Percentiles rank a stretch among this genome's conserved stretches.
Evolutionary conservation across 139 green algal species (phyloP).

Genomic region (Picochlorum sp.): DNA sequence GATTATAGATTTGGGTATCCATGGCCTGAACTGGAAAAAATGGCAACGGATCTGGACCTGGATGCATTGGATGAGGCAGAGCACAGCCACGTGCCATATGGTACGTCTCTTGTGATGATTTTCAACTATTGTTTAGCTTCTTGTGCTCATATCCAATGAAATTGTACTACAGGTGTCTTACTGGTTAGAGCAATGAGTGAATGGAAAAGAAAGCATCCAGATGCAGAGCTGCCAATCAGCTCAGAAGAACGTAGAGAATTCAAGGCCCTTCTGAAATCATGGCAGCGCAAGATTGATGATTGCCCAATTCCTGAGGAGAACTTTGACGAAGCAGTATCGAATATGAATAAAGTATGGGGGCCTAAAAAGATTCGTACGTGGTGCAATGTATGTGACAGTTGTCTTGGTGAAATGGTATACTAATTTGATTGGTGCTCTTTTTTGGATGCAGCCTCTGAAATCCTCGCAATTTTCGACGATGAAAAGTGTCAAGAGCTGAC

Average conservation of each 20-base stretch:
- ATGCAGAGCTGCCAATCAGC: conserved; percentile 37
- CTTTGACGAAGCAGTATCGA: conserved; percentile 75
- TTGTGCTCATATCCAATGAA: not conserved
- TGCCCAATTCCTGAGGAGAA: conserved; percentile 72
- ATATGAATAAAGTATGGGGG: conserved; percentile 72
- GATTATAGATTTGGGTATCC: conserved; percentile 76
- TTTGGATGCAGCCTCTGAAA: conserved; percentile 4
- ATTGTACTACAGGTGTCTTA: conserved; percentile 16
- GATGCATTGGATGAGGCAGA: conserved; percentile 56
- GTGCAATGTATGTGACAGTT: no score
- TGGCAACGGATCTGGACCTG: conserved; percentile 57
- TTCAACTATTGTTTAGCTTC: no score
- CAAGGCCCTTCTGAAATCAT: conserved; percentile 48
- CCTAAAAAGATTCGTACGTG: conserved; percentile 51
- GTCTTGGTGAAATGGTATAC: not conserved
- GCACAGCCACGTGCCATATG: conserved; percentile 81
- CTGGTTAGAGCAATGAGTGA: conserved; percentile 48
- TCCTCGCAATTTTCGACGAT: conserved; percentile 51
- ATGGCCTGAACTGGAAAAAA: conserved; percentile 70
- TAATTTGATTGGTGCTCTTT: not conserved
- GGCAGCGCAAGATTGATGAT: conserved; percentile 49
- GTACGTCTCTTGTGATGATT: not conserved
- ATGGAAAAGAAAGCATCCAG: conserved; percentile 40
- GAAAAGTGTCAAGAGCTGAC: conserved; percentile 14
- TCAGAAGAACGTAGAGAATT: conserved; percentile 53